A percentile compares a stretch with the other conserved stretches of the same genome.
These are phyloP conservation scores for Ophiosphaerella narmari DNA, from an alignment of 2,329 filamentous ascomycete species.

Conservation along the genomic window DNA sequence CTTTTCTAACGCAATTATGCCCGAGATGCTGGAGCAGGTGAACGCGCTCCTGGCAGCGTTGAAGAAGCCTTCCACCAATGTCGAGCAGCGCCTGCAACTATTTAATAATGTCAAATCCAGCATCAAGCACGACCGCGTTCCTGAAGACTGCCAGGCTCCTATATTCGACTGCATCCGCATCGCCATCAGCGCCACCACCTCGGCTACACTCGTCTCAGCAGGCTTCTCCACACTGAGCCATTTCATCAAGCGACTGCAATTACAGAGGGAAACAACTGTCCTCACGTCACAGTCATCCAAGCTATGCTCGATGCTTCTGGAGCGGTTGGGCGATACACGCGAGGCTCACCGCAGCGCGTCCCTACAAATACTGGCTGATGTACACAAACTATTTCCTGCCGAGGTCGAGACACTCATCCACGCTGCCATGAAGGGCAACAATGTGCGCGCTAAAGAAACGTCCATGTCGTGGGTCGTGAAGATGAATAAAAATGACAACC, in stretches of 20 bases:
- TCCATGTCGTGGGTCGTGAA: conserved; percentile 84
- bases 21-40: conserved; percentile 62
- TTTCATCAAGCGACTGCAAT: conserved; percentile 80
- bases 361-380: conserved; percentile 73
- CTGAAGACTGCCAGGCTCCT: conserved; percentile 69
- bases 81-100: conserved; percentile 72
- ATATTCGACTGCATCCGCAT: conserved; percentile 83
- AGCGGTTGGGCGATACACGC: conserved; percentile 85
- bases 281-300: conserved; percentile 70
- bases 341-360: conserved; percentile 81
- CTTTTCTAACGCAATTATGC: conserved; percentile 20
- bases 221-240: conserved; percentile 89
- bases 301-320: conserved; percentile 75
- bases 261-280: conserved; percentile 79
- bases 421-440: conserved; percentile 77
- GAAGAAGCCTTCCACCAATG: conserved; percentile 66
- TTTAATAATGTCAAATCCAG: conserved; percentile 79
- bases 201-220: conserved; percentile 72
- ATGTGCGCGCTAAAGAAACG: conserved; percentile 80
- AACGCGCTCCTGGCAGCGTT: conserved; percentile 57
- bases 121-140: conserved; percentile 92
- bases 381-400: conserved; percentile 69
- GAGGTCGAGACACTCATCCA: conserved; percentile 84
- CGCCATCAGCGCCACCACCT: conserved; percentile 76
- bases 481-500: conserved; percentile 79